phyloP scores from a whole-genome alignment of 2,329 filamentous ascomycete species.

The Macrophomina phaseolina region DNA sequence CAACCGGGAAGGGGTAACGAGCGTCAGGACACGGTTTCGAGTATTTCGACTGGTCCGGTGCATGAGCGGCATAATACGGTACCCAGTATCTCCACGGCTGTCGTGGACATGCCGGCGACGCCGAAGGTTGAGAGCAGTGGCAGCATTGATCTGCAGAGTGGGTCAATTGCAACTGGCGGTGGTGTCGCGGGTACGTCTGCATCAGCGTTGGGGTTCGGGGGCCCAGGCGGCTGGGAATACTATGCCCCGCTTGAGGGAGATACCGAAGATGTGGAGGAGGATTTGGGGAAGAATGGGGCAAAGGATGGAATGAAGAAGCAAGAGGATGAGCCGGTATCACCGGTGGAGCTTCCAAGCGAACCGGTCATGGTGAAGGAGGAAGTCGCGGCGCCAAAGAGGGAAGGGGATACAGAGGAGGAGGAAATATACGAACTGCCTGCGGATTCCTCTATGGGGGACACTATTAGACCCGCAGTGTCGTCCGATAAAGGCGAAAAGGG shows the following conservation, averaged over 20 bases:
- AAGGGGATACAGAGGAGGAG: background rate
- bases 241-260: conserved; percentile 26
- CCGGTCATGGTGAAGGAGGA: background rate
- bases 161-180: background rate
- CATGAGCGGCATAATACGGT: background rate
- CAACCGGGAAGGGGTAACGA: background rate
- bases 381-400: background rate
- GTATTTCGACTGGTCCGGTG: background rate
- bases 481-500: background rate
- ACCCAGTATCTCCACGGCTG: background rate
- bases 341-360: conserved; percentile 11
- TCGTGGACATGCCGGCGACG: background rate
- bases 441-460: conserved; percentile 22
- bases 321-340: conserved; percentile 34
- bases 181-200: conserved; percentile 12
- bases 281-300: conserved; percentile 40
- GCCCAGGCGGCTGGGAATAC: conserved; percentile 47
- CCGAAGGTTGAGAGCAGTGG: background rate
- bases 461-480: background rate
- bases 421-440: conserved; percentile 16
- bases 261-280: conserved; percentile 37
- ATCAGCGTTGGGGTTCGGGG: conserved; percentile 40
- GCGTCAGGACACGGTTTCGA: conserved; percentile 9
- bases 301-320: conserved; percentile 34
- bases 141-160: background rate